Base-by-base conservation (phyloP, 768 basidiomycete genomes). In the Suillus americanus region DNA sequence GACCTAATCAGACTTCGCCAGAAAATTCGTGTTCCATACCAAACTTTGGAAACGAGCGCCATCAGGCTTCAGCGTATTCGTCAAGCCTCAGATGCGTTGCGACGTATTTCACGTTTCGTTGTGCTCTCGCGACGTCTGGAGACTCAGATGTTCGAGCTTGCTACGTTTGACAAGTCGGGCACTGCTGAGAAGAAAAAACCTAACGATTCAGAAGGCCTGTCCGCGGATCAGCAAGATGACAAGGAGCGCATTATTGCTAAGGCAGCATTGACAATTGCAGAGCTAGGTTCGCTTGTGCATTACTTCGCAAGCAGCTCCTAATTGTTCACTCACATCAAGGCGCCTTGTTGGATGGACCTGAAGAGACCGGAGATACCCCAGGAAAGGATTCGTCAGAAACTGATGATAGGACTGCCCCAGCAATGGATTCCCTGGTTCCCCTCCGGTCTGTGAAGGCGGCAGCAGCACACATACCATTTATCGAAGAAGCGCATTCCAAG, bases 181-280 rank as follows among this genome's bases (percentile, higher is more conserved):
- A 13, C 40, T n/a, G 1, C 23, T 20, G 40, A n/a, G 3, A 55
- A 48, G 30, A 43, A 33, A 6, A 7, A 25, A 18, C 35, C 51
- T 20, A 12, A 16, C 12, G 30, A 54, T 53, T 50, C 63, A 41
- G 63, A 43, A 13, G 61, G 64, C 28, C 13, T 46, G 7, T 60
- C 30, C 3, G 66, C 51, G 63, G 86, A 85, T 35, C 73, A 80
- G 40, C 90, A 90, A 70, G 90, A 93, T 35, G 91, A 94, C 68
- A 89, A 88, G 74, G 96, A 97, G 71, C 83, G 97, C 10, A 86
- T 86, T 18, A 88, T 98, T 70, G 91, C 95, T 2, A 96, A 96
- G 76, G 96, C 97, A 2, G 97, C 96, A n/a, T 79, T 98, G 70
- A 95, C 88, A 45, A 88, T 99, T 10, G 94, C 96, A 0, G 97